Conservation (phyloP, 805 yeast species). For the Teunomyces gatunensis region DNA sequence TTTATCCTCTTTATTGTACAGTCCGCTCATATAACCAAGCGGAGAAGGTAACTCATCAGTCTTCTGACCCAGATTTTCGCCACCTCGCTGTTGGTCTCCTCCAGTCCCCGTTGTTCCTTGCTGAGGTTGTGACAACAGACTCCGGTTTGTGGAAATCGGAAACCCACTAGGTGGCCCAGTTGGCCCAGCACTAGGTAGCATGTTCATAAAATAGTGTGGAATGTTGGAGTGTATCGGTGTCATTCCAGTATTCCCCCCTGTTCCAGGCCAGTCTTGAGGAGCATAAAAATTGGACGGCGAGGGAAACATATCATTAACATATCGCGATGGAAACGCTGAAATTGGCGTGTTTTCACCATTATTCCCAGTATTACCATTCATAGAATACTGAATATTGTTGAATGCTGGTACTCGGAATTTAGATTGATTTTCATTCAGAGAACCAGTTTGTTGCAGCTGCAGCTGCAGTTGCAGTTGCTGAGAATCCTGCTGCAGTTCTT, state of each 20-base stretch:
- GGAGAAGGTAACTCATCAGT: constrained; percentile 18
- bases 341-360: constrained; percentile 67
- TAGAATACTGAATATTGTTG: constrained; percentile 6
- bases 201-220: constrained; percentile 37
- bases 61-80: constrained; percentile 1
- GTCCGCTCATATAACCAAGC: constrained; percentile 17
- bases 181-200: constrained; percentile 27
- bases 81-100: not conserved
- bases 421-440: not conserved
- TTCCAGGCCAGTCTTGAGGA: constrained; percentile 43
- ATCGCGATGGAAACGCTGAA: constrained; percentile 68
- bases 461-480: not conserved
- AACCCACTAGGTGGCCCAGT: constrained; percentile 5
- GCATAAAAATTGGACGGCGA: constrained; percentile 78
- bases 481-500: not conserved
- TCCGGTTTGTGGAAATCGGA: not conserved
- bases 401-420: constrained; percentile 6
- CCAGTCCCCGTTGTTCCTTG: not conserved
- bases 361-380: constrained; percentile 8
- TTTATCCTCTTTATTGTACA: constrained; percentile 3
- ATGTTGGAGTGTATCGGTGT: constrained; percentile 32
- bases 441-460: too few relatives aligned
- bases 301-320: constrained; percentile 70
- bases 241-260: constrained; percentile 29
- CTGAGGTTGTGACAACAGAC: not conserved